phyloP scores from a whole-genome alignment of 2,329 filamentous ascomycete species.

The Colletotrichum salicis region DNA sequence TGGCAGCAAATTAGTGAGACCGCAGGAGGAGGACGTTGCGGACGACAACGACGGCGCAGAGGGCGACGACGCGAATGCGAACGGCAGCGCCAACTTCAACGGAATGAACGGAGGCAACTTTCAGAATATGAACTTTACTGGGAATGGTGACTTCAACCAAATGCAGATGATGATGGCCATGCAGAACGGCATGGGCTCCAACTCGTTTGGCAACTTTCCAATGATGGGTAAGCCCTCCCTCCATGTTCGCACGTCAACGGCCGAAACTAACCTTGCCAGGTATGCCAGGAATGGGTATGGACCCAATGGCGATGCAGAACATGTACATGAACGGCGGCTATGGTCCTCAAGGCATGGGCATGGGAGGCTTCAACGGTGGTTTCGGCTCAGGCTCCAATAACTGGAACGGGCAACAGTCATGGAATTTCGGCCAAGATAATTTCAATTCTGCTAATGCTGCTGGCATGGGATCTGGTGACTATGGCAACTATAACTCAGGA shows the following conservation, averaged over 20 bases:
- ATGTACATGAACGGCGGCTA: constrained; percentile 84
- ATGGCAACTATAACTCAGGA: constrained; percentile 81
- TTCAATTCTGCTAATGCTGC: constrained; percentile 86
- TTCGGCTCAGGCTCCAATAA: constrained; percentile 73
- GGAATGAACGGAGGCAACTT: constrained; percentile 60
- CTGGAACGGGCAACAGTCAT: constrained; percentile 84
- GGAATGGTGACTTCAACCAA: constrained; percentile 73
- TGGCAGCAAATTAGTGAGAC: neutral
- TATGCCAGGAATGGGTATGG: constrained; percentile 88
- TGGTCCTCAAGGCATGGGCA: constrained; percentile 79
- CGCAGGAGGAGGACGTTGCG: constrained; percentile 35
- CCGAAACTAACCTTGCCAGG: constrained; percentile 58
- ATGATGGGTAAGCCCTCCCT: constrained; percentile 83
- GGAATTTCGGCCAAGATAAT: constrained; percentile 89
- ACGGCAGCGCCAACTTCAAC: constrained; percentile 49
- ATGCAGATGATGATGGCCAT: constrained; percentile 86
- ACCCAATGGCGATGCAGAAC: constrained; percentile 79
- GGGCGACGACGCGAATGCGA: constrained; percentile 37
- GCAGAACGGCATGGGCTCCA: constrained; percentile 73
- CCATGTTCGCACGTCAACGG: neutral
- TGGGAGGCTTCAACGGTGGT: constrained; percentile 79
- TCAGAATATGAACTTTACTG: constrained; percentile 68
- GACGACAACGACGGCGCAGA: constrained; percentile 38
- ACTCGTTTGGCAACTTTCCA: constrained; percentile 68
- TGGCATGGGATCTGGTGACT: constrained; percentile 84